Base-by-base conservation (phyloP, 805 yeast species). In the Ogataea nakhonphanomensis region DNA sequence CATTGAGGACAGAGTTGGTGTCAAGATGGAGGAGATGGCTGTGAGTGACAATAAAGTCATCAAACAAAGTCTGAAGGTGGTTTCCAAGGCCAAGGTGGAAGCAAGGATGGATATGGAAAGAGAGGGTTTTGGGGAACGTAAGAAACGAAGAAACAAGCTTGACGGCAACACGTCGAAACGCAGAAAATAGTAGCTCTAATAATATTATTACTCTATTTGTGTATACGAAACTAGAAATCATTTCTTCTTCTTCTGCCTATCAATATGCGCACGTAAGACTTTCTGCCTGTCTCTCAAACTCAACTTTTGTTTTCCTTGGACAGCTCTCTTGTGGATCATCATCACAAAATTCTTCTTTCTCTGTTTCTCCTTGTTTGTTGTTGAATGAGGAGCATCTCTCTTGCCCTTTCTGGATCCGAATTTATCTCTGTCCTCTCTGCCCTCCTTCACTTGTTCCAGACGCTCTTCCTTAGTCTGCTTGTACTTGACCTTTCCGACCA, bases 291-390 rank as follows among this genome's bases (percentile, higher is more conserved):
- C 98, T 55, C 96, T 75, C 54, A 93, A 71, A 42, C 96, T 86
- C 74, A 84, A 72, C 67, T 82, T 85, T 49, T 84, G 90, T 65
- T 93, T 93, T 48, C 98, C 98, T 65, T 86, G 95, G 28, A 93
- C 98, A 36, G 86, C 81, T 56, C 79, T 79, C 70, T 91, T 93
- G 66, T 93, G 99, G 53, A 93, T 86, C 91, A 86, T 86, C 99
- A 93, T 93, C 61, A 93, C 91, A 60, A 89, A 93, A 67, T 93
- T 93, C 96, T 93, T 93, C 88, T 88, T 88, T 65, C 98, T 78
- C 17, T 89, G 95, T 78, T 93, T 93, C 67, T 95, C 97, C 66
- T 79, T 80, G 64, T 93, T 93, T 2, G 99, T 93, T 8, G 98
- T 90, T 22, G 95, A 86, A 60, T 84, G 97, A 40, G 75, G 74